phyloP scores from a whole-genome alignment of 306 rosid species.

The Dalbergia cochinchinensis region DNA sequence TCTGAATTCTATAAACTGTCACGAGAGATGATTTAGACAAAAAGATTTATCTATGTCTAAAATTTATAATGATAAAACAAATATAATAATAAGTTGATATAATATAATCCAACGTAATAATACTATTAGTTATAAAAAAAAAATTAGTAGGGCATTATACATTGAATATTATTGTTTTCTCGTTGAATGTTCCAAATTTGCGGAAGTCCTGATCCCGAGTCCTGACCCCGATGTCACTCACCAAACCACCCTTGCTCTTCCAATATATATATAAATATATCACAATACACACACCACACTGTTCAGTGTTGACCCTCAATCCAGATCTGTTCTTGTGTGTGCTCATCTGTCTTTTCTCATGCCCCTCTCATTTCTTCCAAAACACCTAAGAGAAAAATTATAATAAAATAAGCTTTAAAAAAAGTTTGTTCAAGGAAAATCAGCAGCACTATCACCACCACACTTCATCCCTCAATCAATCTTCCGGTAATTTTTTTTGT shows the following conservation, averaged over 20 bases:
- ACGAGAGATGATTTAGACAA: no score
- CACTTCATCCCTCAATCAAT: constrained; percentile 36
- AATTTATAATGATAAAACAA: no score
- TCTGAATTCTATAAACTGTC: no score
- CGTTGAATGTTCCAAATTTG: background rate
- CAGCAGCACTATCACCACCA: background rate
- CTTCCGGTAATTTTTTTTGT: constrained; percentile 44
- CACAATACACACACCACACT: background rate
- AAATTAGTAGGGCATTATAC: background rate
- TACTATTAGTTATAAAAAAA: no score
- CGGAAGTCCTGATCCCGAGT: no score
- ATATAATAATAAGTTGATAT: no score
- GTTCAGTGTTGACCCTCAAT: constrained; percentile 17
- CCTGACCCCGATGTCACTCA: background rate
- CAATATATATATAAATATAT: constrained; percentile 49
- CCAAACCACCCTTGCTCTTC: constrained; percentile 2
- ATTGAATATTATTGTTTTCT: background rate
- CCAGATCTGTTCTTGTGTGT: constrained; percentile 46
- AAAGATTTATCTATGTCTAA: no score
- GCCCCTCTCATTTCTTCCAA: constrained; percentile 30
- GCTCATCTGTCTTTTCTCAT: constrained; percentile 26
- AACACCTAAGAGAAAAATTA: background rate
- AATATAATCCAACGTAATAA: no score
- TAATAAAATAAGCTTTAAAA: background rate
- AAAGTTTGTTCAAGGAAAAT: background rate